These are phyloP conservation scores for Emydomyces testavorans DNA, from an alignment of 2,329 filamentous ascomycete species.

Conservation along the genomic window DNA sequence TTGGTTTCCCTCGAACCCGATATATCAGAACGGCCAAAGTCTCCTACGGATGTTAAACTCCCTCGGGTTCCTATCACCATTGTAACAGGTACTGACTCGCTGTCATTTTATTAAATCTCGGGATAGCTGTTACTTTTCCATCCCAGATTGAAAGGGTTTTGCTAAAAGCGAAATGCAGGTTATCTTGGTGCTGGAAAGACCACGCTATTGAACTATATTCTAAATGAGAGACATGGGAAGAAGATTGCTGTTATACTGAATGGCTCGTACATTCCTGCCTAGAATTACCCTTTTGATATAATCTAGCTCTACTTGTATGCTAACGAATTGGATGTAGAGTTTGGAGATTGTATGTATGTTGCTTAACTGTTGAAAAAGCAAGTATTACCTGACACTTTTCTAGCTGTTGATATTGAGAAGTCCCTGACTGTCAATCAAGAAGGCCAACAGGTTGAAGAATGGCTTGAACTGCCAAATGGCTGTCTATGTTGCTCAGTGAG, in stretches of 20 bases:
- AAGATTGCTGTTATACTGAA: conserved; percentile 98
- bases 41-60: conserved; percentile 21
- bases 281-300: neutral
- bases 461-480: conserved; percentile 91
- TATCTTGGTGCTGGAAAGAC: conserved; percentile 95
- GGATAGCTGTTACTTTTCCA: neutral
- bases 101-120: neutral
- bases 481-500: conserved; percentile 98
- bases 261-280: conserved; percentile 39
- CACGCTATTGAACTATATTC: conserved; percentile 86
- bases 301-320: neutral
- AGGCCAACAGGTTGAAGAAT: conserved; percentile 75
- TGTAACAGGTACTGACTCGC: conserved; percentile 34
- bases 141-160: neutral
- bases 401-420: conserved; percentile 89
- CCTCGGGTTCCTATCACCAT: conserved; percentile 41
- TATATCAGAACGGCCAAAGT: conserved; percentile 18
- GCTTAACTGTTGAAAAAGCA: conserved; percentile 22
- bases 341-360: conserved; percentile 61
- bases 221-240: conserved; percentile 91
- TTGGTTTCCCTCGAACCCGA: conserved; percentile 31
- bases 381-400: conserved; percentile 1
- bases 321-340: conserved; percentile 44
- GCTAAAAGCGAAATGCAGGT: conserved; percentile 40
- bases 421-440: conserved; percentile 81